A percentile compares a stretch with the other conserved stretches of the same genome.
Conservation (phyloP, 805 yeast species). For the Nakazawaea ernobii region DNA sequence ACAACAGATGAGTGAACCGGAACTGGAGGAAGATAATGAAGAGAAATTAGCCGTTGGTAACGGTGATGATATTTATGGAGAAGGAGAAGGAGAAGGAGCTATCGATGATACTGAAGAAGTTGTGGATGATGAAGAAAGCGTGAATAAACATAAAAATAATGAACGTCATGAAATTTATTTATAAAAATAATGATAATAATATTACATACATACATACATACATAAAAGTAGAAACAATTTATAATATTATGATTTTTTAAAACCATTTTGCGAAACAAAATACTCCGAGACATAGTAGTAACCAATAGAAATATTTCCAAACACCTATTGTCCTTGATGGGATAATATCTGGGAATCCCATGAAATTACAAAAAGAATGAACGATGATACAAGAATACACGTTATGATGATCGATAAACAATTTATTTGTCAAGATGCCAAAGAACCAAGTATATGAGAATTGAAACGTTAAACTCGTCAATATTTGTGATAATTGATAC, state of each 20-base stretch:
- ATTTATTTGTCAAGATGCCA: slow-evolving; percentile 63
- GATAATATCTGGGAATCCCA: slow-evolving; percentile 54
- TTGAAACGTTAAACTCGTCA: slow-evolving; percentile 42
- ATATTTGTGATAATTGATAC: slow-evolving; percentile 24
- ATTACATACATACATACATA: background rate
- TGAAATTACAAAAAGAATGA: slow-evolving; percentile 63
- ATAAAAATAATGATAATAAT: background rate
- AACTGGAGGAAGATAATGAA: slow-evolving; percentile 1
- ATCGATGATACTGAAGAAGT: slow-evolving; percentile 13
- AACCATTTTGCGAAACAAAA: slow-evolving; percentile 10
- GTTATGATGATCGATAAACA: slow-evolving; percentile 39
- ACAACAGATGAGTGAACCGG: slow-evolving; percentile 16
- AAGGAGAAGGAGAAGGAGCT: slow-evolving; percentile 12
- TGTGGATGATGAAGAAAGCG: slow-evolving; percentile 9
- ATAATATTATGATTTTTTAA: background rate
- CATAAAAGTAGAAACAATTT: background rate
- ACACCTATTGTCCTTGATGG: slow-evolving; percentile 11
- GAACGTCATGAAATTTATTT: slow-evolving; percentile 8
- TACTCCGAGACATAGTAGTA: slow-evolving; percentile 22
- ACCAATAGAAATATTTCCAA: slow-evolving; percentile 31
- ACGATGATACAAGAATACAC: slow-evolving; percentile 52
- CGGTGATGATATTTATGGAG: slow-evolving; percentile 11
- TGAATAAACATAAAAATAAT: background rate
- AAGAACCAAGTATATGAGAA: slow-evolving; percentile 61
- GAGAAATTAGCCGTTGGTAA: slow-evolving; percentile 1